Evolutionary conservation across 2,329 filamentous ascomycete species (phyloP).

Genomic region (Fusarium mexicanum): DNA sequence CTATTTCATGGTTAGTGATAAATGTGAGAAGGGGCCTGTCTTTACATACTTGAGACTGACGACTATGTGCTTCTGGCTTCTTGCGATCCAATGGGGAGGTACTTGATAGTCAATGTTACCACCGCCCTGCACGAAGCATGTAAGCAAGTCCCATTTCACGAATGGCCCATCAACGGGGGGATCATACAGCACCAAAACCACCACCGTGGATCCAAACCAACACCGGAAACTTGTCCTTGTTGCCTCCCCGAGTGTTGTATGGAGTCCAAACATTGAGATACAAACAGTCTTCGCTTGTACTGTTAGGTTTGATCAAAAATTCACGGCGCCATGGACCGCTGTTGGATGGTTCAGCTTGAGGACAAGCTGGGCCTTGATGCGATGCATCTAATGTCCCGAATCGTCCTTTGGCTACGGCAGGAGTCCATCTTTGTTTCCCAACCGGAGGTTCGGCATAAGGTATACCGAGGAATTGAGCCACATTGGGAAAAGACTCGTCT

Average conservation of each 20-base stretch:
- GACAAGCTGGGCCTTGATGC: neutral
- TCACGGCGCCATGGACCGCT: neutral
- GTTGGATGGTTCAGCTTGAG: neutral
- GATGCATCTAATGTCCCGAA: neutral
- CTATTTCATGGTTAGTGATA: no score
- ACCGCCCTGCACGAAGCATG: neutral
- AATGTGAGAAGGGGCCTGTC: no score
- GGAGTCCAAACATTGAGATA: conserved; percentile 4
- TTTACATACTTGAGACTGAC: conserved; percentile 8
- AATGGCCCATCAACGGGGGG: no score
- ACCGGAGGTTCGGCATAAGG: conserved; percentile 3
- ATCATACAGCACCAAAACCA: neutral
- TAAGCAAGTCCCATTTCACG: no score
- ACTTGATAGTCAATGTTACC: conserved; percentile 6
- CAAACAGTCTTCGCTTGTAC: conserved; percentile 4
- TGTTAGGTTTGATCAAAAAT: conserved; percentile 11
- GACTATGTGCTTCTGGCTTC: conserved; percentile 10
- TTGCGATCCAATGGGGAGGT: neutral
- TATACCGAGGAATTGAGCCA: conserved; percentile 12
- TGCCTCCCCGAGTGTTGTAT: neutral
- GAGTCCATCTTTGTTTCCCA: neutral
- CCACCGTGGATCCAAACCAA: conserved; percentile 10
- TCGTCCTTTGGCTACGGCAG: neutral
- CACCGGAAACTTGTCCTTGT: neutral
- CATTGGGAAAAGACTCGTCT: neutral